Conservation (phyloP, 148 eudicot species). For the Rhododendron williamsianum region DNA sequence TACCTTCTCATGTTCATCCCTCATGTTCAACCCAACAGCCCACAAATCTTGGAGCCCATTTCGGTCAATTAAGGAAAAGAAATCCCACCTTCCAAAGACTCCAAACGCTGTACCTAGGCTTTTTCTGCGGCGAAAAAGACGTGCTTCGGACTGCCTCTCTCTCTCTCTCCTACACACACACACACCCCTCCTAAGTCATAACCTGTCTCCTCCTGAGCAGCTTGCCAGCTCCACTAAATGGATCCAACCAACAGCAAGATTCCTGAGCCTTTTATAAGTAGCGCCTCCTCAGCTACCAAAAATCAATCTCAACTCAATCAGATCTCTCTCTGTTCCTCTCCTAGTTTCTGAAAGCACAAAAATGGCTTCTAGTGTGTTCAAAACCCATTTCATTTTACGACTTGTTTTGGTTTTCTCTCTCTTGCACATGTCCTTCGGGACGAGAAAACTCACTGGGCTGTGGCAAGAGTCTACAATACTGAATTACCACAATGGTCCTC, state of each 20-base stretch:
- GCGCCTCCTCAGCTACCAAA: background rate
- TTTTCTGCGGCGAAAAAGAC: background rate
- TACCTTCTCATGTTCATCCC: background rate
- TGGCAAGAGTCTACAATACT: background rate
- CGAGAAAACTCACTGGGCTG: background rate
- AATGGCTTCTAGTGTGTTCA: background rate
- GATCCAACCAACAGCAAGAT: background rate
- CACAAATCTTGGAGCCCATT: background rate
- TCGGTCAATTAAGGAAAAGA: background rate
- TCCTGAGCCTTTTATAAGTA: background rate
- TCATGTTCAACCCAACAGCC: background rate
- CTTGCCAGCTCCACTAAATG: background rate
- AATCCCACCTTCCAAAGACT: background rate
- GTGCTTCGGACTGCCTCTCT: background rate
- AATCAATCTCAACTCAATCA: background rate
- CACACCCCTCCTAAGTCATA: background rate
- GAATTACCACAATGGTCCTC: slow-evolving; percentile 31
- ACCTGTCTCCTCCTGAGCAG: background rate
- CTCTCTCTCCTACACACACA: background rate
- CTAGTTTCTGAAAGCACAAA: background rate
- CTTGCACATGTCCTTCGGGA: background rate
- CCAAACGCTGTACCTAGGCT: background rate
- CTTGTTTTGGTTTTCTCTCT: background rate
- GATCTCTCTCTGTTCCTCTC: background rate
- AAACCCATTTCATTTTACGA: background rate